Conservation (phyloP, 345 rosid species). For the Eucalyptus urophylla region DNA sequence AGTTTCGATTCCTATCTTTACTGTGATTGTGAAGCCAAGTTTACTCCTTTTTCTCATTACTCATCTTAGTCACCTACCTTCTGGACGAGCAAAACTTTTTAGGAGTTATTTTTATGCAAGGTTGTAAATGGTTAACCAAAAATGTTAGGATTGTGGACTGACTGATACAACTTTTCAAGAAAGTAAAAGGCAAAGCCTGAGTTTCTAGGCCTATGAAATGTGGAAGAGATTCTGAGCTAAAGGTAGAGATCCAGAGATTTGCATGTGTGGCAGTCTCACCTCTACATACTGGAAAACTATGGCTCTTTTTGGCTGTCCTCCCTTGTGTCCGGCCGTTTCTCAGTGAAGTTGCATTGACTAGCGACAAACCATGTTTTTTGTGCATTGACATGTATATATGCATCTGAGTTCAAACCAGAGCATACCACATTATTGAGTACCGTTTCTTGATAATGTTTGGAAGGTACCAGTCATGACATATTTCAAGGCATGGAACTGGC, state of each 20-base stretch:
- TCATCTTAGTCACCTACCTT: neutral
- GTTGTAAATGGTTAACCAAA: neutral
- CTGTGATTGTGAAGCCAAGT: neutral
- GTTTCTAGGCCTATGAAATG: neutral
- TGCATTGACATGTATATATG: neutral
- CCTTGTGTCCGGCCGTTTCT: neutral
- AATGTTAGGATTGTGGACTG: neutral
- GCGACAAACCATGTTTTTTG: neutral
- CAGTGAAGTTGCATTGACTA: neutral
- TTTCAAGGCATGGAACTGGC: neutral
- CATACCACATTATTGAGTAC: neutral
- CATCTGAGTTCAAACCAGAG: neutral
- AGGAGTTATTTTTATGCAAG: neutral
- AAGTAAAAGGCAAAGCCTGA: neutral
- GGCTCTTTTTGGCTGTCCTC: neutral
- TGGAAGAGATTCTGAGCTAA: neutral
- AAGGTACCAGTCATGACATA: neutral
- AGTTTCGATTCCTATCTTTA: conserved; percentile 1
- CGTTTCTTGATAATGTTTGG: neutral
- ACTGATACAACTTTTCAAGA: neutral
- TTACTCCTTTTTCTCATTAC: neutral
- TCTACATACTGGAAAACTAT: neutral
- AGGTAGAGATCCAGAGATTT: neutral
- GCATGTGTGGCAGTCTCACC: neutral
- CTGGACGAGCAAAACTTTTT: neutral